Conservation (phyloP, 441 rosid genomes). For the Metrosideros polymorpha region DNA sequence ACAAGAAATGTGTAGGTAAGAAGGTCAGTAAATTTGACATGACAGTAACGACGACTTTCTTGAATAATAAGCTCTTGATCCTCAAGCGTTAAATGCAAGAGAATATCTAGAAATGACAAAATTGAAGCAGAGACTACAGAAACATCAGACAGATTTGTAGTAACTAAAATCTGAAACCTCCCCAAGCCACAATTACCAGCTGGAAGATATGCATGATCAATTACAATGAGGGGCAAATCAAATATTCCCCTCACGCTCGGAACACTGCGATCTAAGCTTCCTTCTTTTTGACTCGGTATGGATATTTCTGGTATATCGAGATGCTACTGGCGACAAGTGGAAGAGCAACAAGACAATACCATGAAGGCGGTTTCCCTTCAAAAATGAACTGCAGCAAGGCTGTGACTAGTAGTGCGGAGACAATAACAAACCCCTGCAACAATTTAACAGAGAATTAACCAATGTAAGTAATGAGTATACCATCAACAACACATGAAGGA, state of each 20-base stretch:
- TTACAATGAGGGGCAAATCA: neutral
- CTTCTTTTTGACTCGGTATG: constrained; percentile 63
- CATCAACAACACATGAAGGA: neutral
- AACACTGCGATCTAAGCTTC: constrained; percentile 23
- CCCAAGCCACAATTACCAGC: neutral
- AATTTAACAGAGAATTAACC: neutral
- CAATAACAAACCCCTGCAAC: constrained; percentile 92
- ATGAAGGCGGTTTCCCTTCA: constrained; percentile 88
- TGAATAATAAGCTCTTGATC: neutral
- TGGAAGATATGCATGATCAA: neutral
- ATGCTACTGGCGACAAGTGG: constrained; percentile 83
- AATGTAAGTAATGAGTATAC: neutral
- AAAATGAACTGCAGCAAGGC: constrained; percentile 83
- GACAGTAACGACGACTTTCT: neutral
- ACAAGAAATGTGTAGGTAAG: neutral
- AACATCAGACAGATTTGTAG: neutral
- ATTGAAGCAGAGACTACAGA: neutral
- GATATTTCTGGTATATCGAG: constrained; percentile 84
- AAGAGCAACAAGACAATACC: constrained; percentile 63
- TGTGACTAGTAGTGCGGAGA: constrained; percentile 90
- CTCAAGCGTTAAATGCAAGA: neutral
- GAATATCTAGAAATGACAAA: neutral
- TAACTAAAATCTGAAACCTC: neutral
- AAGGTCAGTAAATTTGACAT: neutral
- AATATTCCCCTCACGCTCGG: neutral